These are phyloP conservation scores for Serendipita vermifera DNA, from an alignment of 768 basidiomycete genomes.

Conservation along the genomic window DNA sequence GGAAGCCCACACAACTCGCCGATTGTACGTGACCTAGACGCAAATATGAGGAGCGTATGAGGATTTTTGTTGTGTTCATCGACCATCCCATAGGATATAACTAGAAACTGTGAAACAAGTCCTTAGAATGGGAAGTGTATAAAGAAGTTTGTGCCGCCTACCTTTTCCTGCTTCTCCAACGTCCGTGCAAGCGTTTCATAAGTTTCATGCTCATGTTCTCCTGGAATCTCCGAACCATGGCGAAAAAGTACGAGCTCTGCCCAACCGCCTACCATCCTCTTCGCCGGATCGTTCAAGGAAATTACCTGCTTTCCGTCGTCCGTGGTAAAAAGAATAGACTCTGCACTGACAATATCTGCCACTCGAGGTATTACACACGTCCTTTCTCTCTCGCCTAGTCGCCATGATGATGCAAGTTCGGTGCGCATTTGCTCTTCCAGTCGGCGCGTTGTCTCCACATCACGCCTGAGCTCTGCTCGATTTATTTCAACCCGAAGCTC, in stretches of 20 bases:
- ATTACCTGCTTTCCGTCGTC: not conserved
- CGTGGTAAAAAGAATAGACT: not conserved
- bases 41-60: too few relatives aligned
- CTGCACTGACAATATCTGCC: not conserved
- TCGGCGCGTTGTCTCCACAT: not conserved
- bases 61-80: too few relatives aligned
- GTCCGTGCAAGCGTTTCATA: not conserved
- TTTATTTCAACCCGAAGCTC: not conserved
- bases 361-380: not conserved
- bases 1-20: too few relatives aligned
- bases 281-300: not conserved
- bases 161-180: not conserved
- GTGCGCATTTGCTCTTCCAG: not conserved
- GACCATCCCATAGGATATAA: too few relatives aligned
- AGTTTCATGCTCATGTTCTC: not conserved
- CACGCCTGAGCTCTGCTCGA: not conserved
- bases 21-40: too few relatives aligned
- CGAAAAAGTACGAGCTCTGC: not conserved
- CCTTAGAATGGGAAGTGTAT: too few relatives aligned
- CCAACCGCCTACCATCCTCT: not conserved
- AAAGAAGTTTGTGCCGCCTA: too few relatives aligned
- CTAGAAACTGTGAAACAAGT: too few relatives aligned
- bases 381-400: not conserved
- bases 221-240: not conserved
- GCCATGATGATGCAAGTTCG: not conserved